Percentiles rank a stretch among this genome's conserved stretches.
These are phyloP conservation scores for Rhizopus arrhizus DNA, from an alignment of 371 early-diverging fungal genomes.

Conservation along the genomic window DNA sequence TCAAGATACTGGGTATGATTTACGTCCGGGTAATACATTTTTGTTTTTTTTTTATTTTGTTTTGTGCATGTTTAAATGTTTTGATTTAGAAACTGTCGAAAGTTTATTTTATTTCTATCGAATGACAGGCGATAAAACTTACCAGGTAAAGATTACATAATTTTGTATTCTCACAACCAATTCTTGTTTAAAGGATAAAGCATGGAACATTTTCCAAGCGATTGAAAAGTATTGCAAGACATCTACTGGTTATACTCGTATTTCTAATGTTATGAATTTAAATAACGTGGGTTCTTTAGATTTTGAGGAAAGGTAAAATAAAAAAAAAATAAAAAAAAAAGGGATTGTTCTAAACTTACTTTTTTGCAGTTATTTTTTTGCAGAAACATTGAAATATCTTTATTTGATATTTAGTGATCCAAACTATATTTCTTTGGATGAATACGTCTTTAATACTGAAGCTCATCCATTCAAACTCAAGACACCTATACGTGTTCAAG, in stretches of 20 bases:
- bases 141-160: conserved; percentile 41
- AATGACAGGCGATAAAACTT: conserved; percentile 69
- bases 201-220: conserved; percentile 67
- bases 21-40: conserved; percentile 46
- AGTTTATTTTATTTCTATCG: conserved; percentile 75
- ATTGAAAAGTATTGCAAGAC: conserved; percentile 69
- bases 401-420: conserved; percentile 80
- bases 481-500: conserved; percentile 37
- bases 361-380: conserved; percentile 73
- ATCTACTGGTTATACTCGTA: conserved; percentile 64
- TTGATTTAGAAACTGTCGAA: conserved; percentile 71
- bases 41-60: neutral
- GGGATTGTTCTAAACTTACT: neutral
- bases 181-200: conserved; percentile 50
- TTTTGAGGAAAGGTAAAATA: conserved; percentile 48
- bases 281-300: conserved; percentile 28
- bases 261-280: conserved; percentile 52
- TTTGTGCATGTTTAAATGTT: neutral
- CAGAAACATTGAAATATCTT: conserved; percentile 91
- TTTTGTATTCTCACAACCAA: neutral
- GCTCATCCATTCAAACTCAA: conserved; percentile 69
- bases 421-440: conserved; percentile 65
- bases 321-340: conserved; percentile 10
- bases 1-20: conserved; percentile 35
- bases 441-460: conserved; percentile 77